Evolutionary conservation across 2,329 filamentous ascomycete species (phyloP), one percentile per base, ranked within the genome.

Genomic region (Hypoxylon sp.): DNA sequence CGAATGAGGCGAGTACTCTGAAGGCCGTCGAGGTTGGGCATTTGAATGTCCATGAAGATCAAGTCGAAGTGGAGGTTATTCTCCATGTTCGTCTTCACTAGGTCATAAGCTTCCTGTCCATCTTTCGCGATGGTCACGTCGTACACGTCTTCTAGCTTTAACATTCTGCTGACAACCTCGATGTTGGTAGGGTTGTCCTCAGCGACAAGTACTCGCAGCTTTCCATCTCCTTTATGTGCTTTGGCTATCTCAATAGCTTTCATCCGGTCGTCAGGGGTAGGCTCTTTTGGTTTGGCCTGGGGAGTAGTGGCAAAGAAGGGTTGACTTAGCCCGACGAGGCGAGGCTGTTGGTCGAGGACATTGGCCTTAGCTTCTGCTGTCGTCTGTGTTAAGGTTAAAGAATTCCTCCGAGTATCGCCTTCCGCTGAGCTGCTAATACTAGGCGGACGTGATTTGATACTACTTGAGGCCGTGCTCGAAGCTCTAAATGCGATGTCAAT

Each of bases 1-100:
- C 94, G 88, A 71, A 97, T 97, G 32, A 96, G 82, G 8, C 90
- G 87, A 0, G 94, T 97, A 48, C 91, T 94, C 76, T 97, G 91
- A 22, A 97, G 81, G 1, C 94, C 94, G 74, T 97, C 93, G 12
- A 97, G 85, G 67, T 96, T 96, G 2, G 94, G 94, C 94, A 97
- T 97, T 79, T 92, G 93, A 6, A 97, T 91, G 73, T 97, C 94
- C 94, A 97, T 97, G 75, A 97, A 96, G 67, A 97, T 95, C 24
- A 97, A 83, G 71, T 97, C 93, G 75, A 95, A 97, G 2, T 86
- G 85, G 57, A 86, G 83, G 54, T 89, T 85, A 26, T 85, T 85
- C 51, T 89, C 87, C 91, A 97, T 96, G 68, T 89, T 91, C 14
- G 88, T 88, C 75, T 93, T 94, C 69, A 97, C 93, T 26, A 91